Evolutionary conservation across 768 basidiomycete species (phyloP), one percentile per base, ranked within the genome.

Genomic region (Fistulinella prunicolor): DNA sequence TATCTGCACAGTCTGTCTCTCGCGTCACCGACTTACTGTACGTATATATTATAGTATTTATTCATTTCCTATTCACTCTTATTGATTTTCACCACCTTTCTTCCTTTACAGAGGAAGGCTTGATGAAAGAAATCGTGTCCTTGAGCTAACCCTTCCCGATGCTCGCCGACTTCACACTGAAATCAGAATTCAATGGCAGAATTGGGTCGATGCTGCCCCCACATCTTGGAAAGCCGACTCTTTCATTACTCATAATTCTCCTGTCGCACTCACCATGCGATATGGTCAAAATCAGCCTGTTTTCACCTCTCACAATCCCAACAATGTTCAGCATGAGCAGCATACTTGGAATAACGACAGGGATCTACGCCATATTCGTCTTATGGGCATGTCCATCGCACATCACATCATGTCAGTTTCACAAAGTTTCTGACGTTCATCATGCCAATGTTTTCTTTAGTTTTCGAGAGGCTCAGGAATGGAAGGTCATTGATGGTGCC

Each of bases 241-340:
- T 6, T 41, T 41, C 32, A 9, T 47, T 13, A 2, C 13, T 5
- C 1, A 26, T 0, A 40, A 26, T 17, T 5, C 19, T 8, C 46
- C 46, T 20, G 13, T 41, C 20, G 35, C 41, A 0, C 6, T 20
- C 26, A 22, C 35, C 5, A 22, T 48, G 0, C 35, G 41, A 3
- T 48, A 48, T 21, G 37, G 48, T 3, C 48, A 49, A 6, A 50
- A 50, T 4, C 43, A 50, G 9, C 43, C 38, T 4, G 14, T 45
- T 4, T 40, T 29, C 20, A 3, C 22, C 0, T n/a, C 12, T 4
- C 10, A 20, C 3, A 12, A 38, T 34, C 32, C 32, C 32, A 34
- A 34, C 12, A 5, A 8, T 16, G 14, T 46, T 13, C 12, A 16
- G 0, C 19, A 6, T 3, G 44, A 54, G 9, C 10, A 4, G 0